Evolutionary conservation across 2,329 filamentous ascomycete genomes (phyloP), one percentile per base, ranked within the genome.

Genomic region (Ambrosiella xylebori): DNA sequence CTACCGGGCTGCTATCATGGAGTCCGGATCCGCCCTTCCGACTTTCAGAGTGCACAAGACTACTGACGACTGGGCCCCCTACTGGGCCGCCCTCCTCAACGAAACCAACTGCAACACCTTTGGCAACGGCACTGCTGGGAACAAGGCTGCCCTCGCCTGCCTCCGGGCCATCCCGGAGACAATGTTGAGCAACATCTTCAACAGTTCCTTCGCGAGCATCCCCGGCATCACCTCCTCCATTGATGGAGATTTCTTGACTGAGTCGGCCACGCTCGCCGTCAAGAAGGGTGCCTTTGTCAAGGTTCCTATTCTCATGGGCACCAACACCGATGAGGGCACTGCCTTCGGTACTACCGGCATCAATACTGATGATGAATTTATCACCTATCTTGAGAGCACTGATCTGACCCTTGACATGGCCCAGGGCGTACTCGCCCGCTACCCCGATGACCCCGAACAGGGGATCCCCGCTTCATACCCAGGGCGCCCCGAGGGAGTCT

Each of bases 291-390:
- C 74, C 15, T 85, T 85, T 62, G 76, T 84, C 58, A 74, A 79
- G 56, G 79, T 86, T 0, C 80, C 82, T 1, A 75, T 85, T 45
- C 71, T 87, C 6, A 70, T 75, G 39, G 83, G 84, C 6, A 76
- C 75, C 40, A 86, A 85, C 66, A 76, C 76, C 1, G 83, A 86
- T 63, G 84, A 87, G 65, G 84, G 70, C 44, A 76, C 76, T 0
- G 70, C 71, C 1, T 84, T 83, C 63, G 75, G 72, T 0, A 72
- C 74, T 9, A 65, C 61, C 5, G 76, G 74, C 13, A 74, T 84
- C 61, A 76, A 82, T 64, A 79, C 74, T 1, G 76, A 72, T 9
- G 72, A 69, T 13, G 72, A 81, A 54, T 78, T 82, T 64, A 66
- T 70, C 50, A 64, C 66, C 17, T 70, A 67, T 54, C 66, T 77